Conservation (phyloP, 2,329 filamentous ascomycete species). For the Drechmeria coniospora region DNA sequence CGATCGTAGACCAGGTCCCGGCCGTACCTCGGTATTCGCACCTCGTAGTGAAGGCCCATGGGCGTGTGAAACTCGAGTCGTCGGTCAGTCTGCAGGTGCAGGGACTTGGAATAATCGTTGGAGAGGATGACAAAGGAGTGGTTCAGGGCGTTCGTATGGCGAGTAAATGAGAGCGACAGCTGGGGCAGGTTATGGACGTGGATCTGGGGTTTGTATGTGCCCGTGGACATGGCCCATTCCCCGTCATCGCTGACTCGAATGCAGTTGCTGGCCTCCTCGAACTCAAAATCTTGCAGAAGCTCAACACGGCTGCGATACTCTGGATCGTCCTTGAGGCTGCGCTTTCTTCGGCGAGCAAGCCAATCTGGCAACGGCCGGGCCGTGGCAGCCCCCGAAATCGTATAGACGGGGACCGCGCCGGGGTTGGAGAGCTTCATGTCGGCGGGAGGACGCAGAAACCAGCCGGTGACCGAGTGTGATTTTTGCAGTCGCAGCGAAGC, state of each 20-base stretch:
- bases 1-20: constrained; percentile 77
- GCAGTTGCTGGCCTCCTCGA: constrained; percentile 87
- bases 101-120: constrained; percentile 80
- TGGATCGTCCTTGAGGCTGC: constrained; percentile 78
- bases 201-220: constrained; percentile 54
- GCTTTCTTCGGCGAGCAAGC: constrained; percentile 79
- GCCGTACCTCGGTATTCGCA: constrained; percentile 85
- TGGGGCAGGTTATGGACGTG: constrained; percentile 93
- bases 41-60: constrained; percentile 72
- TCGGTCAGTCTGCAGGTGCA: constrained; percentile 86
- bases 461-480: too few species aligned
- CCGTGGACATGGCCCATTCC: constrained; percentile 92
- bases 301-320: constrained; percentile 92
- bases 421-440: constrained; percentile 70
- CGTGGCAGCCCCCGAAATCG: constrained; percentile 80
- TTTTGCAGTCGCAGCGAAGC: too few species aligned
- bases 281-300: constrained; percentile 92
- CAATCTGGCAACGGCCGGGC: constrained; percentile 85
- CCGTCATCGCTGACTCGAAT: constrained; percentile 87
- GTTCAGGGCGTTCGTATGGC: constrained; percentile 85
- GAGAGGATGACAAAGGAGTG: constrained; percentile 81
- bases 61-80: constrained; percentile 87
- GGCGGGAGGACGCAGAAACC: too few species aligned
- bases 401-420: constrained; percentile 80
- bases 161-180: constrained; percentile 79